These are phyloP conservation scores for Aspergillus sp. DNA, from an alignment of 2,329 filamentous ascomycete genomes.

Conservation along the genomic window DNA sequence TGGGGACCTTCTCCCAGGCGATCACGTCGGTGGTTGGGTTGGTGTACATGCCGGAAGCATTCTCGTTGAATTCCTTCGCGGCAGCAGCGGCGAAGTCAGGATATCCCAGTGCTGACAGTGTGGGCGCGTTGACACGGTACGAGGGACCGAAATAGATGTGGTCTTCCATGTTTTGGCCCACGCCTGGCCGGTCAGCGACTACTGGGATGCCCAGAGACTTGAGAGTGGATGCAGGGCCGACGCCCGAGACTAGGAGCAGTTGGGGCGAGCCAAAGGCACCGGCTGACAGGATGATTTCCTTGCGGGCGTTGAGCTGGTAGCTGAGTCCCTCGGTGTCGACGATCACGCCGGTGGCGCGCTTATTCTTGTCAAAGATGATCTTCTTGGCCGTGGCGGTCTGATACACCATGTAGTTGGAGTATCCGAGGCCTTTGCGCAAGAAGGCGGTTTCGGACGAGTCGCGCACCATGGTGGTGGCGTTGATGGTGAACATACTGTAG, in stretches of 20 bases:
- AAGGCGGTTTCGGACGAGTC: slow-evolving; percentile 21
- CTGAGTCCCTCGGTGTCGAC: slow-evolving; percentile 6
- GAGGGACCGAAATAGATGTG: slow-evolving; percentile 31
- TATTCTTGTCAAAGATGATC: slow-evolving; percentile 39
- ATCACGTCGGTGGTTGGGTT: slow-evolving; percentile 22
- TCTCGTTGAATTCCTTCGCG: neutral
- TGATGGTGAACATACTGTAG: slow-evolving; percentile 32
- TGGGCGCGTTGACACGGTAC: slow-evolving; percentile 28
- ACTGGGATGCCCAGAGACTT: slow-evolving; percentile 25
- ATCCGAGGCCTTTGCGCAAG: slow-evolving; percentile 16
- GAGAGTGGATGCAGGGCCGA: slow-evolving; percentile 40
- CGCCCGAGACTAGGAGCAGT: slow-evolving; percentile 50
- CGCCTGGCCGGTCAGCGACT: slow-evolving; percentile 30
- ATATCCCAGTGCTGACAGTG: slow-evolving; percentile 19
- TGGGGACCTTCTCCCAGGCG: slow-evolving; percentile 35
- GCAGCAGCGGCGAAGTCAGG: slow-evolving; percentile 15
- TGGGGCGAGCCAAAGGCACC: slow-evolving; percentile 52
- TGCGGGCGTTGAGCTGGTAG: slow-evolving; percentile 46
- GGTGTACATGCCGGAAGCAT: slow-evolving; percentile 8
- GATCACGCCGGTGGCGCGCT: slow-evolving; percentile 40
- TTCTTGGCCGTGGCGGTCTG: slow-evolving; percentile 44
- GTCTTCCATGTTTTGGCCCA: slow-evolving; percentile 40
- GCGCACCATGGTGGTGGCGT: slow-evolving; percentile 34
- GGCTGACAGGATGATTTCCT: slow-evolving; percentile 52
- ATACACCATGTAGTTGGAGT: slow-evolving; percentile 39